Conservation (phyloP, 495 filamentous ascomycete species). For the Collariella sp. region DNA sequence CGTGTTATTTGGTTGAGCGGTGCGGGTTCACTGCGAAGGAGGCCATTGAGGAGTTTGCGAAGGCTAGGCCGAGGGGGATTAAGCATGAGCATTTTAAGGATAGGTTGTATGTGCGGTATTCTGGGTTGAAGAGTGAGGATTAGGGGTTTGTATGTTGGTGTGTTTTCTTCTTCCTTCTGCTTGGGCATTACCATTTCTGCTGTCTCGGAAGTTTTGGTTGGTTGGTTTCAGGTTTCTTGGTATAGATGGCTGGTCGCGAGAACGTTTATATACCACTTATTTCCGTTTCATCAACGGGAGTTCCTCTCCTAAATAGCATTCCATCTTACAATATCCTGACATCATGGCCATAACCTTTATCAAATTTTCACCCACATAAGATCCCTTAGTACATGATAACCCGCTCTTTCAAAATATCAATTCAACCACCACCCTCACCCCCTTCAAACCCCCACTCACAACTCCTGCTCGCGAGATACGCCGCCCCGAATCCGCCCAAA, state of each 20-base stretch:
- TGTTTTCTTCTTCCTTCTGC: background rate
- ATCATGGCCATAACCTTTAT: background rate
- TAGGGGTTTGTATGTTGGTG: background rate
- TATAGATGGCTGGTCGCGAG: conserved; percentile 9
- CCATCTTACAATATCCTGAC: background rate
- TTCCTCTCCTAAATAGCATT: background rate
- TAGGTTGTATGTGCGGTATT: conserved; percentile 72
- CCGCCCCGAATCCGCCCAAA: conserved; percentile 60
- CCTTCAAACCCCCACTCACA: conserved; percentile 16
- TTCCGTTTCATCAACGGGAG: background rate
- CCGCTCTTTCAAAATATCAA: background rate
- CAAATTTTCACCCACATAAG: background rate
- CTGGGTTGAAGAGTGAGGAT: conserved; percentile 19
- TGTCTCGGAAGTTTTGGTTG: background rate
- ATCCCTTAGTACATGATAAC: background rate
- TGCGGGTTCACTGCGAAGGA: conserved; percentile 61
- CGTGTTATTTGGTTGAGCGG: conserved; percentile 83
- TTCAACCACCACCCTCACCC: background rate
- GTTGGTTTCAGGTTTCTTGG: background rate
- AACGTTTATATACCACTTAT: background rate
- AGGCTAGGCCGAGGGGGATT: conserved; percentile 69
- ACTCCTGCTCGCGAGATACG: conserved; percentile 45
- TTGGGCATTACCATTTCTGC: background rate
- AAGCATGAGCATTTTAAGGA: conserved; percentile 85
- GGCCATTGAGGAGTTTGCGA: conserved; percentile 73